Conservation (phyloP, 2,329 filamentous ascomycete genomes). For the Alternaria alternata region DNA sequence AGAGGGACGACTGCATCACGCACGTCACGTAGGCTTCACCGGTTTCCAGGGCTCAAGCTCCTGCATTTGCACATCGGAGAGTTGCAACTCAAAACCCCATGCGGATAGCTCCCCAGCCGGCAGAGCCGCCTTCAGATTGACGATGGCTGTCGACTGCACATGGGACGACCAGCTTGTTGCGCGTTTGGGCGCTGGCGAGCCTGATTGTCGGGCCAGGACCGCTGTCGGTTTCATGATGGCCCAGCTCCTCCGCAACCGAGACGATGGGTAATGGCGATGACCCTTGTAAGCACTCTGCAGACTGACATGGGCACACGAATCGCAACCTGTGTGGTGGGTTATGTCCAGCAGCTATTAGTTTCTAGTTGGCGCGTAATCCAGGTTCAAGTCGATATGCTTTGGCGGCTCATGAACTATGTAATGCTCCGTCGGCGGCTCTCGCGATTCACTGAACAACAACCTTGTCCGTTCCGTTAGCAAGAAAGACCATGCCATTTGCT, state of each 20-base stretch:
- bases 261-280: conserved; percentile 19
- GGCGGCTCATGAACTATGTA: conserved; percentile 6
- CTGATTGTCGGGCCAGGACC: conserved; percentile 28
- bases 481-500: conserved; percentile 30
- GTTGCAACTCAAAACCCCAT: conserved; percentile 5
- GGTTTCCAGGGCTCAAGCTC: conserved; percentile 21
- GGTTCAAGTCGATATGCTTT: conserved; percentile 1
- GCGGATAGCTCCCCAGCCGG: conserved; percentile 25
- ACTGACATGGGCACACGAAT: conserved; percentile 18
- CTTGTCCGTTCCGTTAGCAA: conserved; percentile 6
- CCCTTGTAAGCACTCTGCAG: conserved; percentile 8
- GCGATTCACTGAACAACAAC: conserved; percentile 18
- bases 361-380: conserved; percentile 15
- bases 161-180: conserved; percentile 22
- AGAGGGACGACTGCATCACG: conserved; percentile 19
- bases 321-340: conserved; percentile 9
- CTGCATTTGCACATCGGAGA: conserved; percentile 18
- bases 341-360: conserved; percentile 10
- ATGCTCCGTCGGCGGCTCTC: conserved; percentile 14
- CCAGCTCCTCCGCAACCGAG: conserved; percentile 24
- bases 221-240: conserved; percentile 22
- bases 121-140: conserved; percentile 33
- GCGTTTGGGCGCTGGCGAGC: conserved; percentile 28
- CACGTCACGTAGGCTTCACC: conserved; percentile 26
- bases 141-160: conserved; percentile 19